These are phyloP conservation scores for Sistotremastrum niveocremeum DNA, from an alignment of 768 basidiomycete species.

Conservation along the genomic window DNA sequence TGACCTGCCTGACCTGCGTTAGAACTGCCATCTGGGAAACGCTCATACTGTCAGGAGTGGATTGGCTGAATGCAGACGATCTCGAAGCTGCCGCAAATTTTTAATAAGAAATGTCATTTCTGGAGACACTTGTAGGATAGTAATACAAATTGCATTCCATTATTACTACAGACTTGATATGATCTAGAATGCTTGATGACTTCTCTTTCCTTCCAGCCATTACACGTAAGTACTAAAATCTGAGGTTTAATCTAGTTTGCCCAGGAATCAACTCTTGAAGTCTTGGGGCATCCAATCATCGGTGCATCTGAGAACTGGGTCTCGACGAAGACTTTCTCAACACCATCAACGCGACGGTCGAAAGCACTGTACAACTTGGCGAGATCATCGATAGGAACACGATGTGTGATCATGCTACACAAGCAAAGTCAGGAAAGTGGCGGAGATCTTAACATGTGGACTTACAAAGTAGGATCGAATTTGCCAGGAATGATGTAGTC, in stretches of 20 bases:
- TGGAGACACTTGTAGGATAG: background rate
- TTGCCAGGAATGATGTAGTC: constrained; percentile 50
- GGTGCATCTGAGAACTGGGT: constrained; percentile 34
- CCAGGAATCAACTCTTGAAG: constrained; percentile 51
- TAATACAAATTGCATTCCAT: too few relatives aligned
- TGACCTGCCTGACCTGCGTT: background rate
- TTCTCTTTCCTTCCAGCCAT: too few relatives aligned
- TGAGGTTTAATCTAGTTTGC: constrained; percentile 28
- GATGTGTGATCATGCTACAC: constrained; percentile 37
- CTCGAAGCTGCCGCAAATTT: constrained; percentile 30
- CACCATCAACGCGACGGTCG: constrained; percentile 40
- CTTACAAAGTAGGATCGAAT: constrained; percentile 50
- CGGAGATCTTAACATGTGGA: constrained; percentile 3
- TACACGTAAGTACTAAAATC: too few relatives aligned
- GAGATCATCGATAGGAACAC: constrained; percentile 54
- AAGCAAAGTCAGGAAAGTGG: background rate
- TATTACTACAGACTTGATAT: too few relatives aligned
- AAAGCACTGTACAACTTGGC: constrained; percentile 50
- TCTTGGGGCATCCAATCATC: constrained; percentile 1
- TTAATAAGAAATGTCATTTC: constrained; percentile 2
- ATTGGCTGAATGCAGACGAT: constrained; percentile 43
- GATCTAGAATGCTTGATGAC: too few relatives aligned
- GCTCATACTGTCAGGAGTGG: constrained; percentile 18
- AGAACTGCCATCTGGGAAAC: background rate
- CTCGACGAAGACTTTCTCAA: constrained; percentile 65